Percentiles rank a stretch among this genome's conserved stretches.
Conservation (phyloP, 805 yeast genomes). For the Hanseniaspora taiwanica region DNA sequence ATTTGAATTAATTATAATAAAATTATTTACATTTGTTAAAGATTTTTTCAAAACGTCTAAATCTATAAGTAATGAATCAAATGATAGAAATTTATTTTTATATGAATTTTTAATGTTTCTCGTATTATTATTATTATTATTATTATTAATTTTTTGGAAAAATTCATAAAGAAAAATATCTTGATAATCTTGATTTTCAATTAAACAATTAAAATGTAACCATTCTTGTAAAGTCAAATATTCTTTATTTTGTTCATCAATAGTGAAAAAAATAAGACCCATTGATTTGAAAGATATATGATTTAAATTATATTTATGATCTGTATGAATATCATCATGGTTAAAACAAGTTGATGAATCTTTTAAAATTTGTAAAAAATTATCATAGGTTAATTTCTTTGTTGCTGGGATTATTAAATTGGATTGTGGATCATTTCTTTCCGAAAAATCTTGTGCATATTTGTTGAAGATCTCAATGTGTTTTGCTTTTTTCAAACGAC, state of each 20-base stretch:
- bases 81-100: slow-evolving; percentile 25
- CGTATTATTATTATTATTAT: too few species aligned
- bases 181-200: slow-evolving; percentile 36
- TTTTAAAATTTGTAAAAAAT: slow-evolving; percentile 23
- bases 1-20: neutral
- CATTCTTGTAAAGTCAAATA: slow-evolving; percentile 58
- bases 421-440: too few species aligned
- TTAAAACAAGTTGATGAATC: neutral
- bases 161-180: slow-evolving; percentile 40
- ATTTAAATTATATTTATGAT: slow-evolving; percentile 32
- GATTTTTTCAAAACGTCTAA: slow-evolving; percentile 21
- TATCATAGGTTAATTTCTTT: slow-evolving; percentile 23
- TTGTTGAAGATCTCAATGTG: slow-evolving; percentile 32
- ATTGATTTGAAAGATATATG: slow-evolving; percentile 44
- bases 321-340: slow-evolving; percentile 13
- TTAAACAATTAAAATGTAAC: slow-evolving; percentile 47
- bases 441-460: slow-evolving; percentile 27
- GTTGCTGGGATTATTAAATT: slow-evolving; percentile 1
- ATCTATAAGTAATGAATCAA: slow-evolving; percentile 24
- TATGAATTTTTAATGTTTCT: slow-evolving; percentile 18
- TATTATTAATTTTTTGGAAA: slow-evolving; percentile 35
- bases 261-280: slow-evolving; percentile 64
- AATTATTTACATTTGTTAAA: slow-evolving; percentile 11
- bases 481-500: slow-evolving; percentile 24
- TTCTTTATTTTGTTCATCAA: slow-evolving; percentile 64